Base-by-base conservation (phyloP, 1,139 yeast genomes). In the Blastobotrys proliferans region DNA sequence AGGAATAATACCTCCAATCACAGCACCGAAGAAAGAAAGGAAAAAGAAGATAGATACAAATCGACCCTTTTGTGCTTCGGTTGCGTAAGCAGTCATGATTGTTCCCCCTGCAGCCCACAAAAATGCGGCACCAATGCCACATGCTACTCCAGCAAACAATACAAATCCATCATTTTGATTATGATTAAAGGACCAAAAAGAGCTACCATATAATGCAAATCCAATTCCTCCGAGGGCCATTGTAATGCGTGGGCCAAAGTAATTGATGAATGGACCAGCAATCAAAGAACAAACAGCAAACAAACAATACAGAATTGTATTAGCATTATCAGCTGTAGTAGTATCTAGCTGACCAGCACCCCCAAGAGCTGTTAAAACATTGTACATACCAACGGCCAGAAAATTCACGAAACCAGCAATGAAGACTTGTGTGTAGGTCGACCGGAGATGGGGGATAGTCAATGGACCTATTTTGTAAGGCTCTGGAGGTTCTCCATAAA, bases 41-140 rank as follows among this genome's bases (percentile, higher is more conserved):
- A 40, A 39, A 28, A 40, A 50, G 56, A 76, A 75, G 14, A 73
- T 57, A 29, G 58, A 54, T 41, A 76, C 69, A 35, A 75, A 76
- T 40, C 67, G 63, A 41, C 79, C 81, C 57, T 76, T 76, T 20
- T 46, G 66, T 34, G 63, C 60, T 60, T 76, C 81, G 11, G 74
- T 61, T 3, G 81, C 74, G 51, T 77, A 77, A 13, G 77, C 63
- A 70, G 76, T 69, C 50, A 76, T 69, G 36, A 77, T 70, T 29
- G 74, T 63, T 43, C 78, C 78, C 54, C 75, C 79, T 20, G 80
- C 78, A 32, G 79, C 72, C 82, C 82, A 77, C 38, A 76, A 66
- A 41, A 69, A 58, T 27, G 75, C 67, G 11, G 82, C 82, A 61
- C 78, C 71, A 18, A 73, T 50, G 52, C 82, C 82, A 52, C 76